Conservation (phyloP, 805 yeast genomes). For the Tetrapisispora fleetii region DNA sequence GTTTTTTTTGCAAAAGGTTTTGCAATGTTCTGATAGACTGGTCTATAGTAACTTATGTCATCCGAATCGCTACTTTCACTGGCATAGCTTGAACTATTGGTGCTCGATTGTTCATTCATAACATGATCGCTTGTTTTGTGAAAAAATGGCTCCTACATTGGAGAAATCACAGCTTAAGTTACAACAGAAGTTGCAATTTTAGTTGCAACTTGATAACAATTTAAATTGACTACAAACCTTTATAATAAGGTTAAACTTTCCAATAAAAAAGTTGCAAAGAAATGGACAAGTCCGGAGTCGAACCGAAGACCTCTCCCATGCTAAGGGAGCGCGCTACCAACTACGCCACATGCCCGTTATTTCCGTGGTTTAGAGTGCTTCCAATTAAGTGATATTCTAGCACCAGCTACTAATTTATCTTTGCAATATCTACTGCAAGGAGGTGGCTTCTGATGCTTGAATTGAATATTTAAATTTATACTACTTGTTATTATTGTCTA, state of each 20-base stretch:
- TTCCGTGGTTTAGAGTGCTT: too few species aligned
- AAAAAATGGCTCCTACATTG: background rate
- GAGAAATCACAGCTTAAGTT: too few species aligned
- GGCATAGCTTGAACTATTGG: background rate
- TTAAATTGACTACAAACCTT: too few species aligned
- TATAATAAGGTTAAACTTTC: background rate
- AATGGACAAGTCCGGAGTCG: conserved; percentile 64
- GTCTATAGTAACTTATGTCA: background rate
- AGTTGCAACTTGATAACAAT: too few species aligned
- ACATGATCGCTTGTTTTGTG: background rate
- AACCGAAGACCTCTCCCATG: conserved; percentile 69
- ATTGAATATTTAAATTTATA: too few species aligned
- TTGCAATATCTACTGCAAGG: too few species aligned
- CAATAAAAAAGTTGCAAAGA: conserved; percentile 4
- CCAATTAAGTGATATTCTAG: too few species aligned
- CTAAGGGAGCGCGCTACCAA: conserved; percentile 70
- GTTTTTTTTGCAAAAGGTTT: background rate
- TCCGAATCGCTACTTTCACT: background rate
- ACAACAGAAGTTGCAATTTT: too few species aligned
- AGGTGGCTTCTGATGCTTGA: too few species aligned
- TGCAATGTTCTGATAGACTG: background rate
- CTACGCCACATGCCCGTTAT: conserved; percentile 74
- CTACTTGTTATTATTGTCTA: too few species aligned
- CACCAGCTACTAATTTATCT: too few species aligned
- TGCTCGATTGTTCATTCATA: background rate